Base-by-base conservation (phyloP, 305 asterid species). In the Solanum aculeatissimum region DNA sequence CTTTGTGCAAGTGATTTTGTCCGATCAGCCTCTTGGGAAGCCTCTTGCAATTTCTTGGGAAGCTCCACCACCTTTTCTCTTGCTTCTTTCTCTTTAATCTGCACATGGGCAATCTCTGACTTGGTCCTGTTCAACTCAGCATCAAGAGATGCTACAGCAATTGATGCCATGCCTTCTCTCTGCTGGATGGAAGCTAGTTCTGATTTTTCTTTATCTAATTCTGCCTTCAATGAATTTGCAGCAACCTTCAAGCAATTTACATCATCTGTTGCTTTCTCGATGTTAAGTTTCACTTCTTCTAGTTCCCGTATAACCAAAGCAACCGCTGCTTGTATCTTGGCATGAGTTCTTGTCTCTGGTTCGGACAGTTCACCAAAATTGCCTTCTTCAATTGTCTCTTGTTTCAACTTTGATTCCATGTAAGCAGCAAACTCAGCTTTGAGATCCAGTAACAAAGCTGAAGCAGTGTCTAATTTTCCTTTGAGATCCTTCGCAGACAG, bases 381-480 rank as follows among this genome's bases (percentile, higher is more conserved):
- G 27, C 85, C 91, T n/a, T 85, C 93, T 87, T 85, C 89, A 53
- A 87, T 87, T 3, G 75, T 77, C 51, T 89, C 91, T 55, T 85
- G 86, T n/a, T 86, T 82, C 65, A 83, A 11, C 79, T 89, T 91
- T n/a, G 98, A 88, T 86, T 95, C 98, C 99, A 97, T 94, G 69
- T 95, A 97, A 80, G 93, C 89, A 55, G 96, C 93, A 88, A 97
- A 72, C 78, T 94, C 98, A 32, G 89, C 83, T 88, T 97, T 95
- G 84, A 93, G 84, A 65, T 89, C 92, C 51, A 84, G 90, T 45
- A 97, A 88, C 77, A 94, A 88, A 8, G 89, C 79, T 1, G 92
- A 89, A 4, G 96, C 97, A 27, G 87, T 85, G 49, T 88, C 89
- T 72, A 93, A 84, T 87, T 95, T 93, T 15, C 88, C 80, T 74